Evolutionary conservation across 257 asterid genomes (phyloP), one percentile per base, ranked within the genome.

Genomic region (Henckelia pumila): DNA sequence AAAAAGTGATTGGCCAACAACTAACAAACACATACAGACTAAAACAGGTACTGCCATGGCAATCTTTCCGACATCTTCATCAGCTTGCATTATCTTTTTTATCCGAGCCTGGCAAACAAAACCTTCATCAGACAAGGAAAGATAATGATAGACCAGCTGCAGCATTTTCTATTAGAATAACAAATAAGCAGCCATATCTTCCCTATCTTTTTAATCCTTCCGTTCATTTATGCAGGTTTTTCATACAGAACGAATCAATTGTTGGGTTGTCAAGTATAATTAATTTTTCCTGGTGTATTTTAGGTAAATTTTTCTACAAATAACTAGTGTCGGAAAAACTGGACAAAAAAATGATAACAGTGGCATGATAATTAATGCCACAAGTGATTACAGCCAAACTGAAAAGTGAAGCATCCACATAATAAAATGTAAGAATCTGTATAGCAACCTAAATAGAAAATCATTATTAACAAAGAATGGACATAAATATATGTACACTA

Each of bases 51-150:
- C 98, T 0, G 96, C 98, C 86, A 80, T 86, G 8, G 98, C 98
- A 76, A 92, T 92, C 84, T 92, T 92, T 66, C 98, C 98, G 56
- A 92, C 98, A 81, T 92, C 98, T 79, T 92, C 98, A 76, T 92
- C 98, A 30, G 98, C 94, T 81, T 92, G 98, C 98, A 89, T 92
- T 66, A 92, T 89, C 83, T 92, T 92, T 70, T 92, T 92, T 24
- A 92, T 92, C 66, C 97, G 92, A 57, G 96, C 91, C 96, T 92
- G 81, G 30, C 8, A 75, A 70, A 63, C 61, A 73, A 29, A 70
- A 64, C 17, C 59, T 58, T 20, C 21, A 61, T 71, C 26, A 79
- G 44, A 56, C 59, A 58, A 53, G 16, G 24, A 69, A 47, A 60
- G 26, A 24, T 8, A 50, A 21, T 21, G 56, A 64, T 23, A 29